Evolutionary conservation across 495 filamentous ascomycete species (phyloP).

Genomic region (Ascobolus immersus): DNA sequence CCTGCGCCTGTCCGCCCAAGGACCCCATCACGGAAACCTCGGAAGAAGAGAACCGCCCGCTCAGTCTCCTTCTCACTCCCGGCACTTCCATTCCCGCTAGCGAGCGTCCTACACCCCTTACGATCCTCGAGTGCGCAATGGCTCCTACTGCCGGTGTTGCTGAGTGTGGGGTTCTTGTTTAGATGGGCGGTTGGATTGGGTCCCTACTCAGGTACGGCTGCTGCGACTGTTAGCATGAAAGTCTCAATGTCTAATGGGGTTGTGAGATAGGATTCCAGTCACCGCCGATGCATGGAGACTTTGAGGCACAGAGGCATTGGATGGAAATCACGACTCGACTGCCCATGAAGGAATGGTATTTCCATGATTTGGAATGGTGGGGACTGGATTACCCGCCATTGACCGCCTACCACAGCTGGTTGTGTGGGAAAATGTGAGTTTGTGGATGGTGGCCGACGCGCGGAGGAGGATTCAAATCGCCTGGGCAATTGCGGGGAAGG

Average conservation of each 20-base stretch:
- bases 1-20: constrained; percentile 2
- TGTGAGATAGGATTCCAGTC: constrained; percentile 10
- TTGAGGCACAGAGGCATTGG: constrained; percentile 94
- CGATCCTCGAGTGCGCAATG: constrained; percentile 69
- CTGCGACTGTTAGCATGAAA: background rate
- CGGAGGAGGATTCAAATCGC: too few relatives aligned
- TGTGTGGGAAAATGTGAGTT: constrained; percentile 53
- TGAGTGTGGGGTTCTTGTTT: constrained; percentile 80
- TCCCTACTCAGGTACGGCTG: constrained; percentile 61
- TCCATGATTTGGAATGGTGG: constrained; percentile 91
- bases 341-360: constrained; percentile 87
- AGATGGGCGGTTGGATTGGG: constrained; percentile 78
- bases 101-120: constrained; percentile 75
- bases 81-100: constrained; percentile 53
- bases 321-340: constrained; percentile 86
- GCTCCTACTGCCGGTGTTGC: constrained; percentile 60
- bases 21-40: constrained; percentile 28
- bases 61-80: constrained; percentile 22
- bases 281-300: constrained; percentile 86
- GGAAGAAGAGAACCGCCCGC: constrained; percentile 31
- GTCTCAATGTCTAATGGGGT: background rate
- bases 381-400: constrained; percentile 91
- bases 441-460: too few relatives aligned
- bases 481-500: too few relatives aligned
- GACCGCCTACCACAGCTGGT: constrained; percentile 94